phyloP scores from a whole-genome alignment of 1,139 yeast species.

The Lodderomyces metapsilosis region DNA sequence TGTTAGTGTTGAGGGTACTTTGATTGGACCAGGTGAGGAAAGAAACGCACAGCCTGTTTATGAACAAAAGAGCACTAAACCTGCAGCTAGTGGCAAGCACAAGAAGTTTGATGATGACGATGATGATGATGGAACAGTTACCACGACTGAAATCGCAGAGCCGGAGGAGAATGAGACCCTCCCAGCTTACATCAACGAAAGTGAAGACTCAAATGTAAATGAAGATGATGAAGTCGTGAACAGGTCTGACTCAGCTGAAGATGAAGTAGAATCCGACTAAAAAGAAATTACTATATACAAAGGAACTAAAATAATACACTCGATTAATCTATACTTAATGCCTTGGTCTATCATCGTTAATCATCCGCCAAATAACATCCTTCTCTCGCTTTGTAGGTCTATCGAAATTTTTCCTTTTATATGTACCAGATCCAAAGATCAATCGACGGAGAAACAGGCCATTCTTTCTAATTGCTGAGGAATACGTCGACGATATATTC shows the following conservation, averaged over 20 bases:
- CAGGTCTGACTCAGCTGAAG: slow-evolving; percentile 32
- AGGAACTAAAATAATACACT: not conserved
- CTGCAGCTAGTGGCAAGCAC: slow-evolving; percentile 26
- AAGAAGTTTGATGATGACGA: slow-evolving; percentile 46
- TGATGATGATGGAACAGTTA: slow-evolving; percentile 15
- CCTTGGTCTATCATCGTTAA: slow-evolving; percentile 53
- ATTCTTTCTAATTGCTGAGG: slow-evolving; percentile 7
- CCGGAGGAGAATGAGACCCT: slow-evolving; percentile 23
- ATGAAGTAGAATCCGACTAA: slow-evolving; percentile 26
- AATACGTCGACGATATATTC: slow-evolving; percentile 1
- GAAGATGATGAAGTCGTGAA: slow-evolving; percentile 30
- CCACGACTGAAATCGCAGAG: slow-evolving; percentile 23
- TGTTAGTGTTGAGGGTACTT: slow-evolving; percentile 82
- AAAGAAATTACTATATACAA: slow-evolving; percentile 2
- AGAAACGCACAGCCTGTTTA: slow-evolving; percentile 54
- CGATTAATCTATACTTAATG: slow-evolving; percentile 7
- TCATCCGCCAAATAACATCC: slow-evolving; percentile 74
- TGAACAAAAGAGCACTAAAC: slow-evolving; percentile 18
- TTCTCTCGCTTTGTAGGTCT: slow-evolving; percentile 47
- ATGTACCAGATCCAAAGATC: slow-evolving; percentile 27
- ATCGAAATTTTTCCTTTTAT: slow-evolving; percentile 23
- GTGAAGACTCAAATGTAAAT: slow-evolving; percentile 22
- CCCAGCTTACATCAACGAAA: slow-evolving; percentile 19
- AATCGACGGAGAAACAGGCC: slow-evolving; percentile 23
- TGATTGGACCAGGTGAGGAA: slow-evolving; percentile 62